Percentiles rank a stretch among this genome's conserved stretches.
These are phyloP conservation scores for Backusella macrospora DNA, from an alignment of 192 early-diverging fungal genomes.

Conservation along the genomic window DNA sequence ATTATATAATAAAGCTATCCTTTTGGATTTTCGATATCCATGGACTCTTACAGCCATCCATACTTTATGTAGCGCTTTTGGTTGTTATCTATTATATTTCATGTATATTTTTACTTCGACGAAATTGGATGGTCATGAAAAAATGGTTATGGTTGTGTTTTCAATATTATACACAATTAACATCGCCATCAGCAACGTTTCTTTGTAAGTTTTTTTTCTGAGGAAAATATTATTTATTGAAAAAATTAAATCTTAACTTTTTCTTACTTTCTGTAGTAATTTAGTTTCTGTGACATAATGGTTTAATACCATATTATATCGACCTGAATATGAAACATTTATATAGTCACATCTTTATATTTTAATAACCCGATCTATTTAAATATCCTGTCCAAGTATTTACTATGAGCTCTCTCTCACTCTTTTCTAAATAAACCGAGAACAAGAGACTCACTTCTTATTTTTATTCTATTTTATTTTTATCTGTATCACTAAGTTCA, in stretches of 20 bases:
- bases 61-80: slow-evolving; percentile 58
- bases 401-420: too few relatives aligned
- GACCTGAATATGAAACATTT: too few relatives aligned
- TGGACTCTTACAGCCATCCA: slow-evolving; percentile 77
- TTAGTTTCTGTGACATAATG: slow-evolving; percentile 26
- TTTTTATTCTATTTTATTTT: too few relatives aligned
- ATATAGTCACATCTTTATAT: too few relatives aligned
- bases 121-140: slow-evolving; percentile 43
- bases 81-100: slow-evolving; percentile 46
- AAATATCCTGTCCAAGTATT: too few relatives aligned
- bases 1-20: slow-evolving; percentile 64
- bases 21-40: slow-evolving; percentile 65
- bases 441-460: too few relatives aligned
- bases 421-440: too few relatives aligned
- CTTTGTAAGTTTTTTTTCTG: slow-evolving; percentile 45
- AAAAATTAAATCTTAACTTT: not conserved
- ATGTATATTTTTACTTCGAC: slow-evolving; percentile 41
- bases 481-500: too few relatives aligned
- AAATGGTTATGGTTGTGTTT: slow-evolving; percentile 57
- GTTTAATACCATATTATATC: too few relatives aligned
- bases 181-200: slow-evolving; percentile 72
- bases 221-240: not conserved
- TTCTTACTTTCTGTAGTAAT: not conserved
- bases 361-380: too few relatives aligned
- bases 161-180: slow-evolving; percentile 76